Base-by-base conservation (phyloP, 2,329 filamentous ascomycete genomes). In the Penicillium sclerotigenum region DNA sequence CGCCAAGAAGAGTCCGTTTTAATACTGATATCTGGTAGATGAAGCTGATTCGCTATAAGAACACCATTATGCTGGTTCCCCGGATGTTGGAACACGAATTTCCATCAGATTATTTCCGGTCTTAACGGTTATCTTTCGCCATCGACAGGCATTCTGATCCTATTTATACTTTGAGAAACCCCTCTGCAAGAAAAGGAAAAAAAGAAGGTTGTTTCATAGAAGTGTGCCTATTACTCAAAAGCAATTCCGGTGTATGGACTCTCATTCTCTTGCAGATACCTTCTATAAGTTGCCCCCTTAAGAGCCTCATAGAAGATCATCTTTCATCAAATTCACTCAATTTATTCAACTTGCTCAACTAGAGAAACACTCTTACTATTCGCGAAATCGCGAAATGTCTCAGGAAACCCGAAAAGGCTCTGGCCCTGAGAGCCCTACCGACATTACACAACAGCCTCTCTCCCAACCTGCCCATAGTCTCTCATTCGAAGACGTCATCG, bases 401-500 rank as follows among this genome's bases (percentile, higher is more conserved):
- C 50, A 57, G 57, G 63, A 65, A 50, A 22, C 46, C 31, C 57
- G 60, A n/a, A 54, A 63, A 48, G 56, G 53, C 47, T 43, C 54
- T 26, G 52, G 47, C 51, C 50, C 54, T 29, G 11, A 41, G 5
- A 29, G 24, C 43, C 38, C 57, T n/a, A 31, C 31, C 13, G 62
- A 59, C 22, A 80, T 80, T 62, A 78, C 78, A 14, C 66, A 67
- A 59, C 82, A 81, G 33, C 61, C 59, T 34, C 73, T 90, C 37
- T 81, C 83, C 9, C 75, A 77, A 33, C 86, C 86, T 14, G 84
- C 87, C 8, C 87, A 90, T 68, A 77, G 83, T 43, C 76, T 90
- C 47, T 69, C 78, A n/a, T 76, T 76, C 64, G 74, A 79, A 20
- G 71, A 79, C 31, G 79, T 85, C 33, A 73, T 81, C 31, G 70